Evolutionary conservation across 176 grass and related monocot genomes (phyloP).

Genomic region (Carex myosuroides): DNA sequence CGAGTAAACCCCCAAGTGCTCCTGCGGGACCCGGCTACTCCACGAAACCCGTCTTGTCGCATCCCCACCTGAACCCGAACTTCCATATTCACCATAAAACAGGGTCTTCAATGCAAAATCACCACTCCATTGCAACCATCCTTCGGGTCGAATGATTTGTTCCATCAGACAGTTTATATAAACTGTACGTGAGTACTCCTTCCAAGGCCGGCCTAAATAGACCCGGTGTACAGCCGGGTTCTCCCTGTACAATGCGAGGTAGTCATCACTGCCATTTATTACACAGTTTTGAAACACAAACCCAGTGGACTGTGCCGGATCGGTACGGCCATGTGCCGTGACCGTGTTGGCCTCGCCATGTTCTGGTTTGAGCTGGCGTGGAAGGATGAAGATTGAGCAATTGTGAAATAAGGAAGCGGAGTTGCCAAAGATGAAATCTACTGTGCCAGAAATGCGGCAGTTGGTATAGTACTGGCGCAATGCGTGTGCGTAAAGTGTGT

Average conservation of each 20-base stretch:
- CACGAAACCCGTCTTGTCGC: conserved; percentile 40
- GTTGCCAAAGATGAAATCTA: conserved; percentile 98
- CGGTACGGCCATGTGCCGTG: conserved; percentile 84
- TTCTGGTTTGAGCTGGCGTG: conserved; percentile 57
- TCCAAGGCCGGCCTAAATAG: conserved; percentile 79
- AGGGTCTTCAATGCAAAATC: conserved; percentile 87
- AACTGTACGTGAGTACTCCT: conserved; percentile 90
- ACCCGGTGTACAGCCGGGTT: conserved; percentile 46
- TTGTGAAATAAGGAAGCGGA: conserved; percentile 59
- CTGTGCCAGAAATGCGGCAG: conserved; percentile 83
- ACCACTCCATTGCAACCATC: conserved; percentile 65
- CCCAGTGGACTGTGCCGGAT: conserved; percentile 82
- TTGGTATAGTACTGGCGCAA: conserved; percentile 82
- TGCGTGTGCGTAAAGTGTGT: conserved; percentile 80
- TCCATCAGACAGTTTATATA: conserved; percentile 49
- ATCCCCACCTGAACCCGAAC: conserved; percentile 46
- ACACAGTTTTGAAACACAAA: conserved; percentile 64
- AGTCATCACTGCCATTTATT: conserved; percentile 89
- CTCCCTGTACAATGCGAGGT: conserved; percentile 44
- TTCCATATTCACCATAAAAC: conserved; percentile 70
- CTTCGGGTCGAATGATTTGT: conserved; percentile 65
- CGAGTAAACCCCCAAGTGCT: conserved; percentile 61
- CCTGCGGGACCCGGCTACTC: conserved; percentile 70
- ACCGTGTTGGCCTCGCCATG: conserved; percentile 70
- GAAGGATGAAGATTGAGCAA: conserved; percentile 41